Percentiles rank a stretch among this genome's conserved stretches.
phyloP scores from a whole-genome alignment of 352 stramenopile genomes.

The Globisporangium iwayamae region DNA sequence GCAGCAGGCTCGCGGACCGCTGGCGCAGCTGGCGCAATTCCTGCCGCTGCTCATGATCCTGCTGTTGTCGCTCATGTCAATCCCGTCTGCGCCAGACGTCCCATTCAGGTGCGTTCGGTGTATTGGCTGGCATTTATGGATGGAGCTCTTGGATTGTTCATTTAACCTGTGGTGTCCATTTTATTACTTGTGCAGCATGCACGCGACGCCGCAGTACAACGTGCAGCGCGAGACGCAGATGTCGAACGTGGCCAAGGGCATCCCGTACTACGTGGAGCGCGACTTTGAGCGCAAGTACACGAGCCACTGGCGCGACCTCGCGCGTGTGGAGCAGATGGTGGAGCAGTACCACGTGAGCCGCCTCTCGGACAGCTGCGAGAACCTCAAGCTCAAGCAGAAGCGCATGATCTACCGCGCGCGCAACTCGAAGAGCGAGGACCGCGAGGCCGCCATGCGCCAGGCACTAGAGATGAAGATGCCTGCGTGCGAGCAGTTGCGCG shows the following conservation, averaged over 20 bases:
- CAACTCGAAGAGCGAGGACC: conserved; percentile 72
- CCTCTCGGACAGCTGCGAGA: conserved; percentile 77
- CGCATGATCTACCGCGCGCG: conserved; percentile 84
- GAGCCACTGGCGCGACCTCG: conserved; percentile 78
- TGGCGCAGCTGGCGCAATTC: conserved; percentile 73
- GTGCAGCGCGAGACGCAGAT: conserved; percentile 76
- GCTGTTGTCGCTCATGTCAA: conserved; percentile 76
- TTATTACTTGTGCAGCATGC: conserved; percentile 37
- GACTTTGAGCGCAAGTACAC: conserved; percentile 88
- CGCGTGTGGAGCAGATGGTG: conserved; percentile 84
- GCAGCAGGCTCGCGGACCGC: conserved; percentile 26
- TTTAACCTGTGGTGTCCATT: neutral
- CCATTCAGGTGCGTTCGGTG: conserved; percentile 54
- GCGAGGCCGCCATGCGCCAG: conserved; percentile 70
- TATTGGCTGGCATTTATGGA: neutral
- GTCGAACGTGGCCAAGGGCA: conserved; percentile 78
- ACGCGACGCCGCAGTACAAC: conserved; percentile 72
- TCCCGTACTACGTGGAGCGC: conserved; percentile 84
- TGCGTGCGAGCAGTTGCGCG: conserved; percentile 75
- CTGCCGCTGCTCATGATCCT: conserved; percentile 85
- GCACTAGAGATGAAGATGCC: conserved; percentile 84
- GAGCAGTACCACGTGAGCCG: conserved; percentile 74
- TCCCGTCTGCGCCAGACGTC: conserved; percentile 61
- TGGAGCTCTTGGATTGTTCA: neutral
- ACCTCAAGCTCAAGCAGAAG: conserved; percentile 82